A percentile compares a stretch with the other conserved stretches of the same genome.
Evolutionary conservation across 192 early-diverging fungal genomes (phyloP).

Genomic region (Coemansia sp.): DNA sequence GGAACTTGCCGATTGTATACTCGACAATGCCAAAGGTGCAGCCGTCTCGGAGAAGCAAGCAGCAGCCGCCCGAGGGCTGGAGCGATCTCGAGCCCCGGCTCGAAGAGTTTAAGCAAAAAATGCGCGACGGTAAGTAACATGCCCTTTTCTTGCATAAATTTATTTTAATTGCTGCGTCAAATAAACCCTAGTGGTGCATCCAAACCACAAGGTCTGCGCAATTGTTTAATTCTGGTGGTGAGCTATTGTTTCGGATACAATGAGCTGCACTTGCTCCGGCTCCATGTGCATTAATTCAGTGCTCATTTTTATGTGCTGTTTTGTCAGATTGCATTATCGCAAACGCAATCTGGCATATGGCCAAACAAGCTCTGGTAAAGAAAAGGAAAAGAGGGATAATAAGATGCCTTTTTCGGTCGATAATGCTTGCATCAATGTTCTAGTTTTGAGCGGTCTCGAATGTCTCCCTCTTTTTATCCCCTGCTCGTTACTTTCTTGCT

Average conservation of each 20-base stretch:
- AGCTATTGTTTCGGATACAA: background rate
- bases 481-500: too few species aligned
- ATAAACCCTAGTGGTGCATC: background rate
- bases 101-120: slow-evolving; percentile 84
- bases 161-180: background rate
- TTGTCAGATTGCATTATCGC: background rate
- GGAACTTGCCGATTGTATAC: background rate
- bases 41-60: slow-evolving; percentile 65
- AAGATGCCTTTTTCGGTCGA: background rate
- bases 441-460: too few species aligned
- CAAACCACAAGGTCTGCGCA: background rate
- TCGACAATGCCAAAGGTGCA: slow-evolving; percentile 74
- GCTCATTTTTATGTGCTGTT: too few species aligned
- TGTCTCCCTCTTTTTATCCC: too few species aligned
- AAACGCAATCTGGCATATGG: slow-evolving; percentile 3
- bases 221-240: too few species aligned
- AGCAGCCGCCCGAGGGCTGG: slow-evolving; percentile 90
- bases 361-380: background rate
- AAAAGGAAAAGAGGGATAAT: background rate
- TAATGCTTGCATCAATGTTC: too few species aligned
- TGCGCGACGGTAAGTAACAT: slow-evolving; percentile 73
- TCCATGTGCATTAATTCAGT: slow-evolving; percentile 1
- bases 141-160: background rate
- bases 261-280: slow-evolving; percentile 8
- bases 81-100: slow-evolving; percentile 95